phyloP scores from a whole-genome alignment of 495 filamentous ascomycete species.

The Umbilicaria muhlenbergii region DNA sequence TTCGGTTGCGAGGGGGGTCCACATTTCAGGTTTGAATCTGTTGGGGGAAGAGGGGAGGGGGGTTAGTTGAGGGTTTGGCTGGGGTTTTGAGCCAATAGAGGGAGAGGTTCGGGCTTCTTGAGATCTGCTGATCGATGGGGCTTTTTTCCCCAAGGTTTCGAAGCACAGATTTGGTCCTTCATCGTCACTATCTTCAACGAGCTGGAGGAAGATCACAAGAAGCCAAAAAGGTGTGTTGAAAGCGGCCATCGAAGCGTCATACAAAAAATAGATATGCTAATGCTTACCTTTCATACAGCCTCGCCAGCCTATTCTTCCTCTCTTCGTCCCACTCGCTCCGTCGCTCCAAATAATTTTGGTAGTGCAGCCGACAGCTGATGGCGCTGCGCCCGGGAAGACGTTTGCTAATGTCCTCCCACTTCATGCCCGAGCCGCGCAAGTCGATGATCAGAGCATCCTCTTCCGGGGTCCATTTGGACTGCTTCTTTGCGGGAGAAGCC shows the following conservation, averaged over 20 bases:
- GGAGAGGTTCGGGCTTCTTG: too few species aligned
- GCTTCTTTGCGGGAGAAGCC: constrained; percentile 79
- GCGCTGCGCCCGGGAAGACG: constrained; percentile 76
- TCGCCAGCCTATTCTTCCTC: constrained; percentile 87
- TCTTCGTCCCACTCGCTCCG: constrained; percentile 91
- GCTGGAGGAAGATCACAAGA: too few species aligned
- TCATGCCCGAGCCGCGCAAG: constrained; percentile 77
- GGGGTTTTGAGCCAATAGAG: too few species aligned
- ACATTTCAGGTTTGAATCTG: constrained; percentile 96
- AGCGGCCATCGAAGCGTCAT: too few species aligned
- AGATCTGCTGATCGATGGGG: too few species aligned
- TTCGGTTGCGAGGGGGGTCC: constrained; percentile 82
- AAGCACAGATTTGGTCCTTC: too few species aligned
- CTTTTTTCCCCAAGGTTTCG: too few species aligned
- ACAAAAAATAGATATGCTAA: not conserved
- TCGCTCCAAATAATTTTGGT: constrained; percentile 93
- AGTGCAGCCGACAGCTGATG: constrained; percentile 87
- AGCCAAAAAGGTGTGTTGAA: too few species aligned
- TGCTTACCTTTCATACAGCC: constrained; percentile 84
- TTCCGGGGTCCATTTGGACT: constrained; percentile 88
- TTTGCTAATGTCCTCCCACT: constrained; percentile 96
- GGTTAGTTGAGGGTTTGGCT: too few species aligned
- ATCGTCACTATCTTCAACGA: too few species aligned
- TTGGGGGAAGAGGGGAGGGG: not conserved
- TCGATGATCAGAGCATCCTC: constrained; percentile 85